A percentile compares a stretch with the other conserved stretches of the same genome.
Conservation (phyloP, 2,329 filamentous ascomycete species). For the Alternaria arbusti region DNA sequence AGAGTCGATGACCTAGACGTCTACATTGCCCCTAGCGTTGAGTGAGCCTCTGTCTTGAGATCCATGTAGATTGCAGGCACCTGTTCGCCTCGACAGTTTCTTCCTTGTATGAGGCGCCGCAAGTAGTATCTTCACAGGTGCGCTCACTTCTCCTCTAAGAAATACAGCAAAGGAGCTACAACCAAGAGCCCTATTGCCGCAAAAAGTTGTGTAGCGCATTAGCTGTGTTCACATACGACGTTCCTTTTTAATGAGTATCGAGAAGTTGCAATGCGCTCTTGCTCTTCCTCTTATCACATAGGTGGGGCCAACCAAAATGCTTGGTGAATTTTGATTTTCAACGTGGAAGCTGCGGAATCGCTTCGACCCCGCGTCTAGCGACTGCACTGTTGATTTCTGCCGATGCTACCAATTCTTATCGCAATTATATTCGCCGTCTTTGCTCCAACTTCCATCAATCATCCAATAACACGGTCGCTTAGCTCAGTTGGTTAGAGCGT, state of each 20-base stretch:
- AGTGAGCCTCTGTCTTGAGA: neutral
- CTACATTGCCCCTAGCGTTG: neutral
- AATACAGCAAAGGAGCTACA: too few relatives aligned
- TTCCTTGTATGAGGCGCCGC: neutral
- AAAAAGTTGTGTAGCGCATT: neutral
- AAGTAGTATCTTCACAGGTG: neutral
- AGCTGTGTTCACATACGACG: neutral
- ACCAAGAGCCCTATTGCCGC: too few relatives aligned
- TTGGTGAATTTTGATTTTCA: neutral
- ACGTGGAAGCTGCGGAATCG: neutral
- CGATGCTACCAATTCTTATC: too few relatives aligned
- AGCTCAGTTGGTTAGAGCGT: slow-evolving; percentile 33
- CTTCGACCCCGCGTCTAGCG: neutral
- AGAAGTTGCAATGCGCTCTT: neutral
- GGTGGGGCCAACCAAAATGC: too few relatives aligned
- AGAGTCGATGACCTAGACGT: neutral
- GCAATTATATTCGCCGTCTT: too few relatives aligned
- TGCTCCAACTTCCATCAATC: neutral
- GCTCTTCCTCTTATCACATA: neutral
- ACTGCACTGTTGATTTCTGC: too few relatives aligned
- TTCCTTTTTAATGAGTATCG: neutral
- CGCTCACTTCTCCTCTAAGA: too few relatives aligned
- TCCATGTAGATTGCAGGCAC: neutral
- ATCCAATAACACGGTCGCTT: slow-evolving; percentile 21
- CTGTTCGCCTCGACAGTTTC: neutral